Percentiles rank a stretch among this genome's conserved stretches.
These are phyloP conservation scores for Brachypodium distachyon DNA, from an alignment of 202 grass and related monocot species.

Conservation along the genomic window DNA sequence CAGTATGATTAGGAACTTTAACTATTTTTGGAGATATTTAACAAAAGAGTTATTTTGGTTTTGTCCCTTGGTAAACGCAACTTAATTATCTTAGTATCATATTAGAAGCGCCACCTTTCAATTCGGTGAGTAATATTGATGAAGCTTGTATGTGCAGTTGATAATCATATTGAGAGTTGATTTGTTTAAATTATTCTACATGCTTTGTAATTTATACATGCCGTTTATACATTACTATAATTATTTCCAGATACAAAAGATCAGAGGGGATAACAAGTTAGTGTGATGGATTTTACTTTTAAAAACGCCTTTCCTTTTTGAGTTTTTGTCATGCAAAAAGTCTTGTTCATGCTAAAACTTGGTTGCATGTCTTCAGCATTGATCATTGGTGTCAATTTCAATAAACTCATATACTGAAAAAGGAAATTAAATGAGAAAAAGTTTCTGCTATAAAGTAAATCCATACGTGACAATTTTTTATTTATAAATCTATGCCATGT, in stretches of 20 bases:
- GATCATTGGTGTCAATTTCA: not conserved
- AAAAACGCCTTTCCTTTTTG: not conserved
- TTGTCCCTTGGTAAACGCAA: not conserved
- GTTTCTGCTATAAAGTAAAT: not conserved
- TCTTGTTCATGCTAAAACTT: not conserved
- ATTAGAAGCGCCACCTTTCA: not conserved
- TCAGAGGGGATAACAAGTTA: no score
- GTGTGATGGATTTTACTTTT: not conserved
- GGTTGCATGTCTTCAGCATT: not conserved
- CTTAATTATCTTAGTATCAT: conserved; percentile 1
- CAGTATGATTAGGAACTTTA: not conserved
- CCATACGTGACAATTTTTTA: no score
- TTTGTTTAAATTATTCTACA: not conserved
- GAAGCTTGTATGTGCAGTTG: no score
- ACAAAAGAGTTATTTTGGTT: not conserved
- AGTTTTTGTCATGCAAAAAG: not conserved
- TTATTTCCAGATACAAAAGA: not conserved
- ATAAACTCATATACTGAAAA: not conserved
- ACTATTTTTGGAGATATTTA: not conserved
- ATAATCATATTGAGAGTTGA: not conserved
- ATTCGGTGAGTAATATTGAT: no score
- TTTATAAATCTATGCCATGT: not conserved
- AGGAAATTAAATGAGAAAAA: not conserved
- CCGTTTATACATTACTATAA: no score
- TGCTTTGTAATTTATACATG: not conserved